Evolutionary conservation across 139 green algal species (phyloP), one percentile per base, ranked within the genome.

Genomic region (Chara braunii): DNA sequence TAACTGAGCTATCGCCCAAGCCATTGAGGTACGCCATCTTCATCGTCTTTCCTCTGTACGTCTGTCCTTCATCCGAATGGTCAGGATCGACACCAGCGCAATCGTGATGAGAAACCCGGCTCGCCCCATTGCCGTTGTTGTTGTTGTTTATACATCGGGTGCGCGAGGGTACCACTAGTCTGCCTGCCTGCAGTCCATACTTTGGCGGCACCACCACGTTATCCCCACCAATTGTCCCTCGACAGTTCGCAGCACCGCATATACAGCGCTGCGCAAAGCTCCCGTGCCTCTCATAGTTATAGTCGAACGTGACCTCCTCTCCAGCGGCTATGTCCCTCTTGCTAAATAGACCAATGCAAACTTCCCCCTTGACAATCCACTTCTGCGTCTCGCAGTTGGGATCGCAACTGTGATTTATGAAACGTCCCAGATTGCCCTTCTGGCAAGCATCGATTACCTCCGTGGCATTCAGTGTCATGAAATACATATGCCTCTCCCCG

Each of bases 341-440:
- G 2, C 71, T 51, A 60, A 96, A 99, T 37, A 99, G 77, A 24
- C 93, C 92, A 62, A 99, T 95, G 48, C 88, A 84, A 61, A 99
- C 83, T 83, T 99, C 92, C 22, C 92, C 92, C 11, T 57, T 30
- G 59, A 95, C 90, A 60, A 91, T 69, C 91, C 92, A 98, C 85
- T 73, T 34, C 53, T 22, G 50, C n/a, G 43, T 6, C 76, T 95
- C 87, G 66, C 90, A 96, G 82, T 99, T 99, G 26, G 93, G 92
- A 11, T 93, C 80, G 81, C 93, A 99, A 22, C 72, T 86, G 85
- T 99, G 93, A 78, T 99, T 99, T 78, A 98, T 90, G 79, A 98
- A 98, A 45, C 93, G 84, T 4, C 87, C 89, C 42, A 87, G 72
- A 68, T 95, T 95, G 44, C 93, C 93, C 81, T 93, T 84, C 3